A percentile compares a stretch with the other conserved stretches of the same genome.
Evolutionary conservation across 352 stramenopile species (phyloP).

Genomic region (Vaucheria bursata): DNA sequence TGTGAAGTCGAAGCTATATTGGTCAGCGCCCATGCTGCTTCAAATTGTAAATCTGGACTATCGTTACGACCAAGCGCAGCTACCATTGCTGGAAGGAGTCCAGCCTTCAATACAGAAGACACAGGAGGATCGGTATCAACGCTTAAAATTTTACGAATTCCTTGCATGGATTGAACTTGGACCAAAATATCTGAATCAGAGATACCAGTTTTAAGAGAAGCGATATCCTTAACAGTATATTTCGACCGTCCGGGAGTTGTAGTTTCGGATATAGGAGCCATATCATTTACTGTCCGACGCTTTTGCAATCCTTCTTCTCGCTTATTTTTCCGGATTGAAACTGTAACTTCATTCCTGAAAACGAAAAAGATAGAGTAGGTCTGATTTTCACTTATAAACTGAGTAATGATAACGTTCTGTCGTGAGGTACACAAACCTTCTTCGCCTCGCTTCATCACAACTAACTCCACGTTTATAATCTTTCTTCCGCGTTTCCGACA

Average conservation of each 20-base stretch:
- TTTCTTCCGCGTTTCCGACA: neutral
- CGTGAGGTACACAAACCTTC: neutral
- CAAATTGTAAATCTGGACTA: slow-evolving; percentile 62
- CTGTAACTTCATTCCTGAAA: neutral
- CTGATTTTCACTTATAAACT: neutral
- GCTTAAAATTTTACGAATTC: slow-evolving; percentile 56
- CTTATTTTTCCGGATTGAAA: slow-evolving; percentile 27
- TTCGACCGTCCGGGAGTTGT: neutral
- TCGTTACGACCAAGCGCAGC: slow-evolving; percentile 40
- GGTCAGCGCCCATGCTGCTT: slow-evolving; percentile 93
- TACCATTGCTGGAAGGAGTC: slow-evolving; percentile 83
- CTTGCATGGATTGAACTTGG: slow-evolving; percentile 44
- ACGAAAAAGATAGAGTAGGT: neutral
- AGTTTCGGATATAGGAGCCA: slow-evolving; percentile 1
- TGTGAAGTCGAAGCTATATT: slow-evolving; percentile 85
- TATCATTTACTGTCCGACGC: slow-evolving; percentile 15
- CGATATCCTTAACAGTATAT: neutral
- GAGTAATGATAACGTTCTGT: neutral
- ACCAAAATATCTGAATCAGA: neutral
- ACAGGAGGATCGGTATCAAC: slow-evolving; percentile 86
- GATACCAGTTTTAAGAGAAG: slow-evolving; percentile 12
- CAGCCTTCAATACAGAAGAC: slow-evolving; percentile 79
- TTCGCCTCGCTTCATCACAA: neutral
- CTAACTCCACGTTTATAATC: neutral
- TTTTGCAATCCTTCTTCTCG: slow-evolving; percentile 24